These are phyloP conservation scores for Entomortierella chlamydospora DNA, from an alignment of 192 early-diverging fungal genomes.

Conservation along the genomic window DNA sequence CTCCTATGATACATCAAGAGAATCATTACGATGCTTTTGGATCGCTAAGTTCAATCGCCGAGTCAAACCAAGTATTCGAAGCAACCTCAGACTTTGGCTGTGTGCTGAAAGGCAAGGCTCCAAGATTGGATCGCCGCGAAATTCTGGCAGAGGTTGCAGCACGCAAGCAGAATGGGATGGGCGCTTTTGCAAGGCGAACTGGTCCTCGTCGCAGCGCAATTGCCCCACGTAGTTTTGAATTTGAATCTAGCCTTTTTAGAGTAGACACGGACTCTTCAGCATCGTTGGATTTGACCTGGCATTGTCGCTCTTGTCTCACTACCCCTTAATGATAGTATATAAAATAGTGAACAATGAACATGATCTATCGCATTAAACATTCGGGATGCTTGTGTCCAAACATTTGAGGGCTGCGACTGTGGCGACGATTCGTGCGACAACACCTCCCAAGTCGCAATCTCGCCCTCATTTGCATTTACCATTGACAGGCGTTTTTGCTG, in stretches of 20 bases:
- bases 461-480: conserved; percentile 1
- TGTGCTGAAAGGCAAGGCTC: not conserved
- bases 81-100: not conserved
- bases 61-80: too few species aligned
- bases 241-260: not conserved
- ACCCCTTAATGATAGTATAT: too few species aligned
- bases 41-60: not conserved
- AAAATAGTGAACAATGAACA: too few species aligned
- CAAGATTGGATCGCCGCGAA: conserved; percentile 2
- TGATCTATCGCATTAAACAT: too few species aligned
- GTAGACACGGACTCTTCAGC: not conserved
- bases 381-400: not conserved
- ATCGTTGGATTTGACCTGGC: too few species aligned
- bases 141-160: conserved; percentile 5
- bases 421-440: not conserved
- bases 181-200: too few species aligned
- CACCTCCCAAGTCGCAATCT: not conserved
- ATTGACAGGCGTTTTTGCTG: conserved; percentile 59
- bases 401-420: not conserved
- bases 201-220: too few species aligned
- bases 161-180: not conserved
- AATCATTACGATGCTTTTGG: too few species aligned
- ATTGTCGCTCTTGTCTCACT: too few species aligned
- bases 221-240: too few species aligned
- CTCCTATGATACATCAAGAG: too few species aligned